Percentiles rank a stretch among this genome's conserved stretches.
phyloP scores from a whole-genome alignment of 768 basidiomycete species.

The Termitomyces sp. region DNA sequence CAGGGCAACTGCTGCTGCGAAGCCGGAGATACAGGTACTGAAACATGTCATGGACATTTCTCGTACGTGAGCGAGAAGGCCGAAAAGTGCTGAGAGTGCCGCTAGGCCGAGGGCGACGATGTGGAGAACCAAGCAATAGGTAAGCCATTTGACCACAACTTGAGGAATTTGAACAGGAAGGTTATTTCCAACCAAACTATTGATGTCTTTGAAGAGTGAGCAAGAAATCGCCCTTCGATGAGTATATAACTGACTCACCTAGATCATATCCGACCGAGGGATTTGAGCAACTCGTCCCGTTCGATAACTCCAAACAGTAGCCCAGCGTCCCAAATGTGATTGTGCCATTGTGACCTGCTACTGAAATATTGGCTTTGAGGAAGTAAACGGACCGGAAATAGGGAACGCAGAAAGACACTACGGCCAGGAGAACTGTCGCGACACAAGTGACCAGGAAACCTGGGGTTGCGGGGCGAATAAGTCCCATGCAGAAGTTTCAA shows the following conservation, averaged over 20 bases:
- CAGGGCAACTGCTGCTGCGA: conserved; percentile 76
- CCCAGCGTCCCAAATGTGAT: conserved; percentile 89
- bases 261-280: conserved; percentile 86
- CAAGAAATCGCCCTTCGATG: conserved; percentile 1
- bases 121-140: conserved; percentile 89
- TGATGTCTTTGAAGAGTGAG: conserved; percentile 58
- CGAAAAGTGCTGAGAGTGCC: conserved; percentile 71
- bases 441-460: conserved; percentile 80
- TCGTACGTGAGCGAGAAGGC: conserved; percentile 83
- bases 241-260: conserved; percentile 50
- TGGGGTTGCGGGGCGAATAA: conserved; percentile 83
- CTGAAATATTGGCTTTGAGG: conserved; percentile 66
- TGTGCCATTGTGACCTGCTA: conserved; percentile 45
- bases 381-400: conserved; percentile 88
- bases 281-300: conserved; percentile 68
- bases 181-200: conserved; percentile 69
- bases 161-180: conserved; percentile 70
- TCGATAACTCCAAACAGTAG: conserved; percentile 66
- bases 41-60: conserved; percentile 84
- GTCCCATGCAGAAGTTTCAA: conserved; percentile 39
- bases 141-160: conserved; percentile 91
- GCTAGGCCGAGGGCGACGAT: conserved; percentile 80
- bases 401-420: conserved; percentile 91
- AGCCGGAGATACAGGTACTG: conserved; percentile 76
- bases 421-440: conserved; percentile 75